Percentiles rank a stretch among this genome's conserved stretches.
Evolutionary conservation across 2,329 filamentous ascomycete species (phyloP).

Genomic region (Dendryphion nanum): DNA sequence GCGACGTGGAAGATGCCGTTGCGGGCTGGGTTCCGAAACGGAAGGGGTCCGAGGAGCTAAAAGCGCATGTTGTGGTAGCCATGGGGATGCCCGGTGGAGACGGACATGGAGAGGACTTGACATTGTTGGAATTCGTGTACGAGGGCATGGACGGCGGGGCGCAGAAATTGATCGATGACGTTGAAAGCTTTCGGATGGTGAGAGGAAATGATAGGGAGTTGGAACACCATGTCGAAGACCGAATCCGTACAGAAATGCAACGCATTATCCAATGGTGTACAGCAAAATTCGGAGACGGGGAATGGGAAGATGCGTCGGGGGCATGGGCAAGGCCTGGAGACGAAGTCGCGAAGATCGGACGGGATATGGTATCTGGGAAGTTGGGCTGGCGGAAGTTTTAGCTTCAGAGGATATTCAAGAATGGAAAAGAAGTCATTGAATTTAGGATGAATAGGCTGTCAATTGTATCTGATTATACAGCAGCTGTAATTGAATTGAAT

Average conservation of each 20-base stretch:
- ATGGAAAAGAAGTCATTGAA: not conserved
- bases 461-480: slow-evolving; percentile 27
- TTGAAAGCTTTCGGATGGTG: slow-evolving; percentile 14
- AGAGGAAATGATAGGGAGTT: slow-evolving; percentile 30
- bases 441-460: slow-evolving; percentile 8
- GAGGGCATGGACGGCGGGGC: slow-evolving; percentile 10
- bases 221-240: slow-evolving; percentile 37
- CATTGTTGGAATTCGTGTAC: slow-evolving; percentile 5
- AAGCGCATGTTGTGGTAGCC: not conserved
- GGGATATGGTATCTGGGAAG: slow-evolving; percentile 46
- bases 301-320: slow-evolving; percentile 42
- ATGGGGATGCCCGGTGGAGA: not conserved
- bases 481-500: slow-evolving; percentile 25
- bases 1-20: slow-evolving; percentile 37
- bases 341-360: slow-evolving; percentile 41
- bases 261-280: slow-evolving; percentile 44
- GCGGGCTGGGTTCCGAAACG: slow-evolving; percentile 18
- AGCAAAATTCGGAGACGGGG: slow-evolving; percentile 42
- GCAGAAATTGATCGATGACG: slow-evolving; percentile 36
- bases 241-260: slow-evolving; percentile 45
- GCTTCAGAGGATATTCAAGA: slow-evolving; percentile 7
- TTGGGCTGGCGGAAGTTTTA: slow-evolving; percentile 48
- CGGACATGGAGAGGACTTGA: slow-evolving; percentile 3
- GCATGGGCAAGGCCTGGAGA: slow-evolving; percentile 44
- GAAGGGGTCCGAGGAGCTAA: slow-evolving; percentile 9